phyloP scores from a whole-genome alignment of 257 asterid genomes.

The Capsicum pubescens region DNA sequence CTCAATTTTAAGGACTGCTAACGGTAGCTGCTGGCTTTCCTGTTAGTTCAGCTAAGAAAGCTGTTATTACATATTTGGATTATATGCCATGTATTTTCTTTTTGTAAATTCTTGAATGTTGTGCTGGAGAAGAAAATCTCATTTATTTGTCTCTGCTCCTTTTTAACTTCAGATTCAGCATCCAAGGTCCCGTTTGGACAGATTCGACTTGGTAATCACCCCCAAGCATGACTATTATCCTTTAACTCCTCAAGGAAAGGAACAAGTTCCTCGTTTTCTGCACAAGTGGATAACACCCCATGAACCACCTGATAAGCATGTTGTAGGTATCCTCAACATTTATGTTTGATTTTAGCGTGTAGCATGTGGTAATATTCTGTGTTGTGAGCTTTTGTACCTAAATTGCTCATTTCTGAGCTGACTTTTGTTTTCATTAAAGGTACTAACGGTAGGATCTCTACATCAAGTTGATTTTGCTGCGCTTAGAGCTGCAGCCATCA shows the following conservation, averaged over 20 bases:
- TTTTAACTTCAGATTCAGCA: slow-evolving; percentile 86
- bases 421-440: slow-evolving; percentile 47
- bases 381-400: slow-evolving; percentile 34
- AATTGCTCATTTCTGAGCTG: background rate
- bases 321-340: slow-evolving; percentile 57
- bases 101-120: background rate
- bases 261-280: slow-evolving; percentile 84
- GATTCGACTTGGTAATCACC: slow-evolving; percentile 93
- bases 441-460: slow-evolving; percentile 92
- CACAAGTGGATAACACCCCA: slow-evolving; percentile 88
- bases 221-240: slow-evolving; percentile 93
- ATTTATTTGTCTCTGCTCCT: slow-evolving; percentile 9
- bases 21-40: slow-evolving; percentile 1
- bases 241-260: slow-evolving; percentile 73
- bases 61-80: slow-evolving; percentile 6
- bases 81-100: background rate
- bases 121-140: slow-evolving; percentile 13
- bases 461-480: slow-evolving; percentile 86
- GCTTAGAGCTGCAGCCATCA: slow-evolving; percentile 78
- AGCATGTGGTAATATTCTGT: slow-evolving; percentile 8
- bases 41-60: background rate
- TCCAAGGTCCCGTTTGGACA: slow-evolving; percentile 86
- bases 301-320: slow-evolving; percentile 75
- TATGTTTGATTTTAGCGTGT: slow-evolving; percentile 22
- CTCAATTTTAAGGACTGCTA: background rate